These are phyloP conservation scores for Aspergillus floridensis DNA, from an alignment of 2,329 filamentous ascomycete genomes.

Conservation along the genomic window DNA sequence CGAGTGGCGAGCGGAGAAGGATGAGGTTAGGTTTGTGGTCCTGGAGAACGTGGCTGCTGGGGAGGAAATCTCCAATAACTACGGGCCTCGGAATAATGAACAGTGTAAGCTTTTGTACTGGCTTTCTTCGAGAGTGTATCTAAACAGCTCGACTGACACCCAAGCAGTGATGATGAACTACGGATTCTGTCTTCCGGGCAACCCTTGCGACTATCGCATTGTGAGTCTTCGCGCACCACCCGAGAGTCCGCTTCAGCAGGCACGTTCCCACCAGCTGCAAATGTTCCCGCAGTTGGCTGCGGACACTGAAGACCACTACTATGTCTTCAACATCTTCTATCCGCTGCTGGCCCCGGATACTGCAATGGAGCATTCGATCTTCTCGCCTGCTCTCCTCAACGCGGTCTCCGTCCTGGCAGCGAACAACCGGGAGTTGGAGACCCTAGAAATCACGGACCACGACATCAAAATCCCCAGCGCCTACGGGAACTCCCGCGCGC, in stretches of 20 bases:
- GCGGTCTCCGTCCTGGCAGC: conserved; percentile 42
- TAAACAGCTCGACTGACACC: not conserved
- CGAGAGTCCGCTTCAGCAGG: conserved; percentile 38
- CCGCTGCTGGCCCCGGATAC: conserved; percentile 36
- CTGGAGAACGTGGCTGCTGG: conserved; percentile 51
- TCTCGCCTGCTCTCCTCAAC: conserved; percentile 44
- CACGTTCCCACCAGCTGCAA: conserved; percentile 34
- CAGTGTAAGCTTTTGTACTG: conserved; percentile 44
- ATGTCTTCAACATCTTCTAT: conserved; percentile 46
- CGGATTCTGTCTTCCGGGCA: conserved; percentile 45
- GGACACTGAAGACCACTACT: conserved; percentile 38
- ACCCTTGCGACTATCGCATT: conserved; percentile 45
- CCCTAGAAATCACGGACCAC: conserved; percentile 31
- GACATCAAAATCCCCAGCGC: conserved; percentile 28
- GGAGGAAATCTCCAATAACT: conserved; percentile 65
- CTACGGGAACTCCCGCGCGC: conserved; percentile 38
- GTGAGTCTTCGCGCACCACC: conserved; percentile 40
- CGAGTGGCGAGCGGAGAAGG: conserved; percentile 53
- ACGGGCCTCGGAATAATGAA: conserved; percentile 72
- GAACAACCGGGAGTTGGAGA: conserved; percentile 42
- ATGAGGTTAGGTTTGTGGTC: conserved; percentile 42
- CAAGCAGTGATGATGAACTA: conserved; percentile 45
- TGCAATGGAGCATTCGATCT: conserved; percentile 41
- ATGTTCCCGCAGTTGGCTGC: conserved; percentile 33
- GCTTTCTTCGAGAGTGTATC: not conserved